phyloP scores from a whole-genome alignment of 164 flowering plant genomes.

The Saururus chinensis region DNA sequence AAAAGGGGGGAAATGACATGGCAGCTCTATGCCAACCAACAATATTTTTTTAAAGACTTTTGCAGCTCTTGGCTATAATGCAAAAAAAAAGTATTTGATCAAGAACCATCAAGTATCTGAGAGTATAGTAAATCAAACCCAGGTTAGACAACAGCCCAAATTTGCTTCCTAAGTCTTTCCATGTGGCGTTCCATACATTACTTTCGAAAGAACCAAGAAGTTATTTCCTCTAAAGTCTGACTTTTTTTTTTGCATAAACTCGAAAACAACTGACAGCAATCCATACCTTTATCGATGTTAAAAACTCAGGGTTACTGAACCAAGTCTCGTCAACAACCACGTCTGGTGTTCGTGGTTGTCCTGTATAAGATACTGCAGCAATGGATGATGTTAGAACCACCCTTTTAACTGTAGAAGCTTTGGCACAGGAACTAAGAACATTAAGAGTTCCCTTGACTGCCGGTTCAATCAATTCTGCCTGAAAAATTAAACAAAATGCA shows the following conservation, averaged over 20 bases:
- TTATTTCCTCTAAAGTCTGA: too few relatives aligned
- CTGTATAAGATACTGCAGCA: slow-evolving; percentile 36
- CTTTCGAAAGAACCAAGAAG: too few relatives aligned
- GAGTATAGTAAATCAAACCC: too few relatives aligned
- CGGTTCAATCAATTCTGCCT: slow-evolving; percentile 51
- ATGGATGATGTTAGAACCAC: slow-evolving; percentile 54
- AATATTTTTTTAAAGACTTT: not conserved
- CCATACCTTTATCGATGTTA: slow-evolving; percentile 27
- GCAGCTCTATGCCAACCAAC: too few relatives aligned
- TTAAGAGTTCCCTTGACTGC: slow-evolving; percentile 63
- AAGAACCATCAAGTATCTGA: too few relatives aligned
- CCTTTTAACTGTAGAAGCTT: slow-evolving; percentile 33
- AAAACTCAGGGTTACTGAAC: slow-evolving; percentile 38
- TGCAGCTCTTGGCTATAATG: not conserved
- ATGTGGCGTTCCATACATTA: too few relatives aligned
- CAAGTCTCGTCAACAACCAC: slow-evolving; percentile 57
- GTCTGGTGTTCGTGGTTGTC: slow-evolving; percentile 29
- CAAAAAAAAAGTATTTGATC: too few relatives aligned
- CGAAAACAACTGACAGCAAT: too few relatives aligned
- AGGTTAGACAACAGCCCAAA: too few relatives aligned
- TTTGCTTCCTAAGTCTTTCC: too few relatives aligned
- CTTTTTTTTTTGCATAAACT: too few relatives aligned
- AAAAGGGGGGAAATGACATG: not conserved
- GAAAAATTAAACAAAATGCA: slow-evolving; percentile 8
- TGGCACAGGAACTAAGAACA: slow-evolving; percentile 43